Base-by-base conservation (phyloP, 495 filamentous ascomycete species). In the Neurospora sp. region DNA sequence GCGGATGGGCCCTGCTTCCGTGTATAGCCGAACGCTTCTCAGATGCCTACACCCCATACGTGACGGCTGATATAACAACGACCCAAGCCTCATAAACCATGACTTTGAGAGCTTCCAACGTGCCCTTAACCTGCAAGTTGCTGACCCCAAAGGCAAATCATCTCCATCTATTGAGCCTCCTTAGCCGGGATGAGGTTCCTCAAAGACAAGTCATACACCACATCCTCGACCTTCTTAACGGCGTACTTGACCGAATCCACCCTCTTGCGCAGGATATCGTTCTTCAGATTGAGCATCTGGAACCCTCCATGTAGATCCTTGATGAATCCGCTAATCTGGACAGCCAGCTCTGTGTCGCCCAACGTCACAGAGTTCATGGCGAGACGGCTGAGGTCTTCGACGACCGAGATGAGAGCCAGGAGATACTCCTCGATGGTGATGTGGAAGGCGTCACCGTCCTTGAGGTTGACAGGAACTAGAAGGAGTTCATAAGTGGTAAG, bases 221-320 rank as follows among this genome's bases (percentile, higher is more conserved):
- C 94, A 82, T 99, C 96, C 85, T 99, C 96, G 44, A 97, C 93
- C 83, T 97, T 97, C 86, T 98, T 98, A 86, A 97, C 93, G 74
- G 91, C 91, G 75, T 98, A 99, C 86, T 99, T 99, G 80, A 99
- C 92, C 37, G 92, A 91, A 83, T 99, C 96, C 38, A 91, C 94
- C 72, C 93, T 89, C 82, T 92, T 93, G 59, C 96, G 86, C 78
- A 99, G 83, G 16, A 90, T 88, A 78, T 99, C 96, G 79, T 99
- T 99, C 88, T 98, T 99, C 73, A 99, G 83, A 79, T 98, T 98
- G 74, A 99, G 86, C 59, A 98, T 87, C 86, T 98, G 96, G 83
- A 99, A 99, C 7, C 94, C 95, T 8, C 94, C 92, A 73, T 97
- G 94, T 16, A 99, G 83, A 78, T 98, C 94, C 84, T 97, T 98